Evolutionary conservation across 495 filamentous ascomycete genomes (phyloP), one percentile per base, ranked within the genome.

Genomic region (Amniculicola lignicola): DNA sequence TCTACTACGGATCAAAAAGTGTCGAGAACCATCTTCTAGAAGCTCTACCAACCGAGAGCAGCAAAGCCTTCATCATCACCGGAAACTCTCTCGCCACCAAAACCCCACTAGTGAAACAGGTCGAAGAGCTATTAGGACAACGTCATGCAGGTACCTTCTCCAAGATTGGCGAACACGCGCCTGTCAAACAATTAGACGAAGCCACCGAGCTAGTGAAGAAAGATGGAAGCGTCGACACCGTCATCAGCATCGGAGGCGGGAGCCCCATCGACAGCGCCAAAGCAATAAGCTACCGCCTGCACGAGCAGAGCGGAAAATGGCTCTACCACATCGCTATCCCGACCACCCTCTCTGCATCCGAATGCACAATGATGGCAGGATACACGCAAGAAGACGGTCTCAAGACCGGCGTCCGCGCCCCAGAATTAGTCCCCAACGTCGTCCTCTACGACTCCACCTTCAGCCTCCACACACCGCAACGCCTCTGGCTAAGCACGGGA

Each of bases 21-120:
- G 76, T 79, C 1, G 23, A 63, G 40, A 75, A 68, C 9, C 62
- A 79, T 45, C 67, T 79, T 14, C 29, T 72, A 35, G 56, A 63
- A 15, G 57, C 36, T 40, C 68, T 78, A 11, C 73, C 73, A 1
- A 61, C 55, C 12, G 27, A 51, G 3, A 49, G 41, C 10, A 77
- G 74, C 42, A 77, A 75, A 65, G 76, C 74, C 10, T 79, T 77
- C 63, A 75, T 79, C 55, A 70, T 78, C 38, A 79, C 76, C 16
- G 74, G 75, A 31, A 60, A 51, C 16, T 78, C 76, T 1, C 68
- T 79, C 12, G 72, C 73, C n/a, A 66, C 51, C 23, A 78, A 75
- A 55, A 78, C 76, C 4, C 46, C 66, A 0, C 67, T 78, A 15
- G 66, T 78, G 42, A 64, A 68, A 41, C 62, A 75, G 49, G 68